Evolutionary conservation across 176 grass and related monocot species (phyloP).

Genomic region (Juncus inflexus): DNA sequence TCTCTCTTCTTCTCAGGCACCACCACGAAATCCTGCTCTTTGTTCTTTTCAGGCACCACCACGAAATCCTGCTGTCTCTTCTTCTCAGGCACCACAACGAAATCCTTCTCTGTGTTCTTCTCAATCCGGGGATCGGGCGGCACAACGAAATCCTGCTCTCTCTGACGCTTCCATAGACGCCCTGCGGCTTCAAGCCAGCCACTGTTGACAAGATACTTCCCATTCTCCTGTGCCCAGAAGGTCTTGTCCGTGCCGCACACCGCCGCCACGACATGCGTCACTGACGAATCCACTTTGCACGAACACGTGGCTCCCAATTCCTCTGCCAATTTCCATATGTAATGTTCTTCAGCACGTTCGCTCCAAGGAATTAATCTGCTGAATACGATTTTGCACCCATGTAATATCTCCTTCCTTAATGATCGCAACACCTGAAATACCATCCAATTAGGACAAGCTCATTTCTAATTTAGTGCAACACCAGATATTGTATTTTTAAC

Average conservation of each 20-base stretch:
- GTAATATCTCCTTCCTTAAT: conserved; percentile 48
- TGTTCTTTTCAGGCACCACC: too few species aligned
- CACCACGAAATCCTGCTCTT: too few species aligned
- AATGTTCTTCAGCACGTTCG: conserved; percentile 35
- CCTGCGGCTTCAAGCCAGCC: conserved; percentile 66
- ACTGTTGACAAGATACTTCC: conserved; percentile 67
- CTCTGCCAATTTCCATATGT: conserved; percentile 76
- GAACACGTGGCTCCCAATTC: conserved; percentile 65
- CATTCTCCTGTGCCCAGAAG: conserved; percentile 41
- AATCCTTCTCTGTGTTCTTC: too few species aligned
- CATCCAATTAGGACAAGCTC: too few species aligned
- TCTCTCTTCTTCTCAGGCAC: too few species aligned
- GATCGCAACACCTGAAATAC: conserved; percentile 48
- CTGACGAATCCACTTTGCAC: conserved; percentile 38
- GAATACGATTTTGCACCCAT: conserved; percentile 83
- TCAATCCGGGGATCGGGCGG: too few species aligned
- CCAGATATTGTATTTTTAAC: too few species aligned
- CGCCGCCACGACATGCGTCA: conserved; percentile 68
- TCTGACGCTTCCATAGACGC: conserved; percentile 48
- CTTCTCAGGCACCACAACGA: too few species aligned
- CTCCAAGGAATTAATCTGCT: conserved; percentile 57
- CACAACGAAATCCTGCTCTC: too few species aligned
- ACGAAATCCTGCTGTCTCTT: too few species aligned
- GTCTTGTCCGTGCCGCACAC: conserved; percentile 54
- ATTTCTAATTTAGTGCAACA: too few species aligned